Evolutionary conservation across 495 filamentous ascomycete genomes (phyloP).

Genomic region (Aspergillus sclerotioniger): DNA sequence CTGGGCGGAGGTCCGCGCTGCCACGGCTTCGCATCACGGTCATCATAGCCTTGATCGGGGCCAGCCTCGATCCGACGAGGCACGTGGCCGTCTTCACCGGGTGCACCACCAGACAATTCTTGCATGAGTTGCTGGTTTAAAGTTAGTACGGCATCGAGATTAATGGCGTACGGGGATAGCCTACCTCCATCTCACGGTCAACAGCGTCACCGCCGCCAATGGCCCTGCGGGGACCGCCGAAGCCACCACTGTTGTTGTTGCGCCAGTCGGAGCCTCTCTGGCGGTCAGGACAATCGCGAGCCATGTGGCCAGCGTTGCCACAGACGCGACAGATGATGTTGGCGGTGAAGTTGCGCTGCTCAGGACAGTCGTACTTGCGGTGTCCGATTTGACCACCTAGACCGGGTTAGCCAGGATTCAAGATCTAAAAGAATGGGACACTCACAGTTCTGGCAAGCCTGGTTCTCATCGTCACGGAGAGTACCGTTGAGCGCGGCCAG

Average conservation of each 20-base stretch:
- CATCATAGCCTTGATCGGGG: constrained; percentile 56
- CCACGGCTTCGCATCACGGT: constrained; percentile 78
- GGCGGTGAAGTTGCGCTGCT: constrained; percentile 96
- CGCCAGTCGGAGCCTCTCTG: constrained; percentile 90
- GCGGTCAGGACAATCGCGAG: constrained; percentile 88
- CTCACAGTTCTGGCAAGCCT: constrained; percentile 97
- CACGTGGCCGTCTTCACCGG: constrained; percentile 58
- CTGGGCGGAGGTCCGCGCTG: constrained; percentile 76
- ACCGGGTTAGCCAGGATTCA: constrained; percentile 10
- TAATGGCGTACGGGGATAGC: constrained; percentile 22
- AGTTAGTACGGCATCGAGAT: constrained; percentile 30
- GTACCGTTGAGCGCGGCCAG: constrained; percentile 97
- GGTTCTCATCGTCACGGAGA: constrained; percentile 96
- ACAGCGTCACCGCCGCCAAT: constrained; percentile 79
- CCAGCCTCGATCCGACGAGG: constrained; percentile 87
- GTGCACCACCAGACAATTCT: constrained; percentile 81
- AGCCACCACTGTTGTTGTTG: constrained; percentile 57
- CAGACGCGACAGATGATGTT: constrained; percentile 99
- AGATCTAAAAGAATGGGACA: constrained; percentile 9
- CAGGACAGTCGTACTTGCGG: constrained; percentile 97
- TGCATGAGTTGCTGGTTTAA: constrained; percentile 84
- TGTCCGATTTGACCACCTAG: constrained; percentile 93
- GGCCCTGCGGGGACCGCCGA: constrained; percentile 54
- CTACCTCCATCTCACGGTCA: constrained; percentile 91
- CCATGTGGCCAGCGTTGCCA: constrained; percentile 92